Evolutionary conservation across 2,329 filamentous ascomycete species (phyloP), one percentile per base, ranked within the genome.

Genomic region (Neonectria ditissima): DNA sequence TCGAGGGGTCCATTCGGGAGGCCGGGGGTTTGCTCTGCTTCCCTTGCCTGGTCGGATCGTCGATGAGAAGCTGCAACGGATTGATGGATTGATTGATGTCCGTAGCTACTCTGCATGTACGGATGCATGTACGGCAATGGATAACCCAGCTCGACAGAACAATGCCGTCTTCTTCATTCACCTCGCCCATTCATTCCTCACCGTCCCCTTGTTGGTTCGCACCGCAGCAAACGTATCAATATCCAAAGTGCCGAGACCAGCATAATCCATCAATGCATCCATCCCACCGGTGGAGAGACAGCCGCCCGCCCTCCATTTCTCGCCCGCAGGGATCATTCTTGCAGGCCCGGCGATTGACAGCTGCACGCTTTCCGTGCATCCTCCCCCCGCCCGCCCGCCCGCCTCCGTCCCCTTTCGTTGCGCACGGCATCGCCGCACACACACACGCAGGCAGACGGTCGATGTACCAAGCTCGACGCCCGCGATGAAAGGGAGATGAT

Each of bases 1-100:
- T n/a, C n/a, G n/a, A n/a, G n/a, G 62, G 62, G 32, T 68, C 45
- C 41, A 34, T 18, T 53, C 62, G 44, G 62, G 64, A 66, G 64
- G 37, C 61, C 55, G 52, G 65, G 57, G 39, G 9, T 14, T 14
- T 39, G 37, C 5, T 39, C 8, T 8, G 5, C 16, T 34, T 16
- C 11, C 32, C 32, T 39, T 39, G 37, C 37, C 37, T 7, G 37
- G 37, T 18, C 37, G 37, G 37, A 39, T 39, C 37, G 37, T 18
- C 37, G 37, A 39, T 39, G 37, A 18, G 30, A 32, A 26, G 30
- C 11, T 32, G 5, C 30, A 14, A 30, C 10, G 32, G 16, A 16
- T 5, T 11, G 10, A 34, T 14, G 32, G 1, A 34, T 34, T 8
- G 8, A 16, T 34, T 11, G 3, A 14, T 16, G 32, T 34, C n/a